Evolutionary conservation across 2,329 filamentous ascomycete species (phyloP).

Genomic region (Rugonectria rugulosa): DNA sequence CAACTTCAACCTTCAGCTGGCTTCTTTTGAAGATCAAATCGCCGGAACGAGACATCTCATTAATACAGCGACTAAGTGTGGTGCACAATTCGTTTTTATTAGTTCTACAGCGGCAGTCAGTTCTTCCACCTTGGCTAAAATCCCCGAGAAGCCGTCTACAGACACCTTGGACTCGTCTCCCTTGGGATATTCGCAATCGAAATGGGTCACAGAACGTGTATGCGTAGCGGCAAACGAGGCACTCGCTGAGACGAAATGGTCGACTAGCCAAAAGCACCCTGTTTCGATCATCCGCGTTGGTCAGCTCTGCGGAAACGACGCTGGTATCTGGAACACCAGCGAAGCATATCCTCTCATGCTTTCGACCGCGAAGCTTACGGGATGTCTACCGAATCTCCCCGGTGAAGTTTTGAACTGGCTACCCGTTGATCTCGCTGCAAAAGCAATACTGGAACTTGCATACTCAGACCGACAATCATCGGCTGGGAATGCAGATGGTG

Average conservation of each 20-base stretch:
- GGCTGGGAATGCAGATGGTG: background rate
- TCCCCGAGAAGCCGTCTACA: slow-evolving; percentile 42
- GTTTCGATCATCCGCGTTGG: slow-evolving; percentile 54
- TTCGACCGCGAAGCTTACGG: slow-evolving; percentile 52
- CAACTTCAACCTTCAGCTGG: slow-evolving; percentile 61
- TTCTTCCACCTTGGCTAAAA: slow-evolving; percentile 38
- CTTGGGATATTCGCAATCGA: slow-evolving; percentile 54
- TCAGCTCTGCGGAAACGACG: slow-evolving; percentile 57
- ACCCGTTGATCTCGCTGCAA: slow-evolving; percentile 54
- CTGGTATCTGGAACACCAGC: slow-evolving; percentile 59
- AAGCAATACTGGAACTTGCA: slow-evolving; percentile 48
- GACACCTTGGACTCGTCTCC: slow-evolving; percentile 39
- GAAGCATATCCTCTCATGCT: slow-evolving; percentile 63
- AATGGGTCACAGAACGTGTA: slow-evolving; percentile 50
- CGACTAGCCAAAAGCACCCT: background rate
- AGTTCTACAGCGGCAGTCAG: slow-evolving; percentile 57
- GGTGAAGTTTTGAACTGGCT: slow-evolving; percentile 54
- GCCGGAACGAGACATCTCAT: slow-evolving; percentile 54
- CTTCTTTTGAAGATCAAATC: slow-evolving; percentile 59
- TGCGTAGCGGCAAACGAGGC: slow-evolving; percentile 44
- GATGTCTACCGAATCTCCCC: slow-evolving; percentile 36
- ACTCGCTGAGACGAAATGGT: background rate
- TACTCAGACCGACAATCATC: too few relatives aligned
- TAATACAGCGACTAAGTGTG: slow-evolving; percentile 38
- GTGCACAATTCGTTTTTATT: slow-evolving; percentile 54